A percentile compares a stretch with the other conserved stretches of the same genome.
Evolutionary conservation across 2,329 filamentous ascomycete species (phyloP).

Genomic region (Aureobasidium subglaciale): DNA sequence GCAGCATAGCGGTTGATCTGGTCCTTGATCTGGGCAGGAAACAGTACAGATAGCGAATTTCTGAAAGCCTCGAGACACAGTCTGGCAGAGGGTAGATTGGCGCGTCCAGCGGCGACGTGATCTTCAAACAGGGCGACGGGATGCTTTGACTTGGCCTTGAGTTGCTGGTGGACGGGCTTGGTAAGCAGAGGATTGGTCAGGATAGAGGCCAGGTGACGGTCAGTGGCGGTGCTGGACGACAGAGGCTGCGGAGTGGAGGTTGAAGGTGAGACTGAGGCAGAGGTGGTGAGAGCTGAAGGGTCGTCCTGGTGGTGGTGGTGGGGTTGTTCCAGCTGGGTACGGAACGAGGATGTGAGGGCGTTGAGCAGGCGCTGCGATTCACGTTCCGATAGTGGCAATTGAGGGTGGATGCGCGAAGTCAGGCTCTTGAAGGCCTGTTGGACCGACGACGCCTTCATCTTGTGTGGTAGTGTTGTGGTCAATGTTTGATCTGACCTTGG

Average conservation of each 20-base stretch:
- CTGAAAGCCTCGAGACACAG: slow-evolving; percentile 32
- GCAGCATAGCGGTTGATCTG: slow-evolving; percentile 19
- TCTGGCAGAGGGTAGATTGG: slow-evolving; percentile 32
- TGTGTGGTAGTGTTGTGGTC: neutral
- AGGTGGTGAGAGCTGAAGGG: slow-evolving; percentile 17
- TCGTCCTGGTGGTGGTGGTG: slow-evolving; percentile 42
- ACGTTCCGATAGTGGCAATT: slow-evolving; percentile 46
- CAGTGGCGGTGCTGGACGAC: slow-evolving; percentile 23
- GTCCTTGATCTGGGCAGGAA: slow-evolving; percentile 15
- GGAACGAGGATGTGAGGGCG: slow-evolving; percentile 56
- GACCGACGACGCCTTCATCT: slow-evolving; percentile 47
- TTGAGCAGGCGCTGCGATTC: slow-evolving; percentile 55
- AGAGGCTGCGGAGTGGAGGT: neutral
- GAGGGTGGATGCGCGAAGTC: slow-evolving; percentile 47
- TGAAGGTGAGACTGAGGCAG: neutral
- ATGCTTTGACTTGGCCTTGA: slow-evolving; percentile 26
- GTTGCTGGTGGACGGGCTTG: slow-evolving; percentile 19
- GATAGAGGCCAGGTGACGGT: slow-evolving; percentile 43
- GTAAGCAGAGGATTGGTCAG: slow-evolving; percentile 45
- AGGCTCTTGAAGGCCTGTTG: slow-evolving; percentile 41
- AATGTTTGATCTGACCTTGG: no score
- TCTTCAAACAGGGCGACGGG: slow-evolving; percentile 36
- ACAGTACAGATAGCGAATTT: slow-evolving; percentile 18
- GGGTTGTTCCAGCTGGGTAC: slow-evolving; percentile 54
- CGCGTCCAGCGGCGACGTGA: slow-evolving; percentile 32